These are phyloP conservation scores for Miscanthus lutarioriparius DNA, from an alignment of 176 grass and related monocot species.

Conservation along the genomic window DNA sequence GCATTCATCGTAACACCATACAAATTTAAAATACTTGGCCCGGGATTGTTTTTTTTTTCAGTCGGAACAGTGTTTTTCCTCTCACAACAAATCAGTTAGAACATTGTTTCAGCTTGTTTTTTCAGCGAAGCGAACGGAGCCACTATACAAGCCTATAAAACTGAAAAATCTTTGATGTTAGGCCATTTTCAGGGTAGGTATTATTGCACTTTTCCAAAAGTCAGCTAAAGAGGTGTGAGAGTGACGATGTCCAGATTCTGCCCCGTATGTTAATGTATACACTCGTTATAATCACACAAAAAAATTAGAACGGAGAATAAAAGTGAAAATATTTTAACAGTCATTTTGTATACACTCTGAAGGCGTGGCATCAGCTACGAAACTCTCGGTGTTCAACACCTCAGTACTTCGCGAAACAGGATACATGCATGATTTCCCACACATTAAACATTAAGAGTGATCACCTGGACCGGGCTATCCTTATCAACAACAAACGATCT, in stretches of 20 bases:
- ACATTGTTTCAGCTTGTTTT: no score
- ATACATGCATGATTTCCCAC: not conserved
- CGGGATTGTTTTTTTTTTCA: no score
- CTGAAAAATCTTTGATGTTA: no score
- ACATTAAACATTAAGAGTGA: constrained; percentile 51
- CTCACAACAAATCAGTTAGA: no score
- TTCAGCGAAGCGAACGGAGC: no score
- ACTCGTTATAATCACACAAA: not conserved
- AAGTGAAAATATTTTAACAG: not conserved
- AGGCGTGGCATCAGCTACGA: not conserved
- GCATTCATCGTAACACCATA: no score
- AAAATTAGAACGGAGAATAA: not conserved
- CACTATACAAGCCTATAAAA: no score
- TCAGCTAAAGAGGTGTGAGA: no score
- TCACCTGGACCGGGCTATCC: constrained; percentile 54
- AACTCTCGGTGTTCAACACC: not conserved
- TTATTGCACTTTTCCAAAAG: no score
- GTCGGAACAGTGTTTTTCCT: no score
- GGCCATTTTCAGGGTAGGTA: no score
- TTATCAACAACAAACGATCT: constrained; percentile 76
- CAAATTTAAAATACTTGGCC: no score
- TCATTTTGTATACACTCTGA: not conserved
- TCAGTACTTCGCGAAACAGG: not conserved
- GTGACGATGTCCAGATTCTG: not conserved
- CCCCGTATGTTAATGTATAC: not conserved